Base-by-base conservation (phyloP, 495 filamentous ascomycete species). In the Tuber melanosporum region DNA sequence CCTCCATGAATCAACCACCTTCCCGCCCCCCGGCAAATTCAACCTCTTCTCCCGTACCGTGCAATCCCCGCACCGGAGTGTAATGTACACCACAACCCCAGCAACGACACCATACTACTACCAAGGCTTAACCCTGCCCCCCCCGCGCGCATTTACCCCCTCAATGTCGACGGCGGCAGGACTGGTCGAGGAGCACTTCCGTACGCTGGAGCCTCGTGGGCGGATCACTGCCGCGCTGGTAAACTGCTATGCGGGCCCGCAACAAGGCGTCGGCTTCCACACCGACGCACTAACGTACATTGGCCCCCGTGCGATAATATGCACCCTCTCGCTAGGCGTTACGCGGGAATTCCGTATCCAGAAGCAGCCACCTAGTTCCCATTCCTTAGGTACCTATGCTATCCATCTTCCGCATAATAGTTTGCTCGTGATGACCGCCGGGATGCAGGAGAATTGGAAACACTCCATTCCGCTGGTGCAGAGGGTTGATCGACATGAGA, bases 401-500 rank as follows among this genome's bases (percentile, higher is more conserved):
- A 93, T 99, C 74, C 93, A 95, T 82, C 89, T 98, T 0, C 94
- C 94, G 1, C 95, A 99, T 84, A 98, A 98, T 83, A 94, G 92
- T 0, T 87, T 99, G 2, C 86, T 99, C 0, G 86, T 98, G 7
- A 99, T 99, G 95, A 93, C 97, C 82, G 93, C 94, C 1, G 93
- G 95, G 76, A 93, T 92, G 91, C 91, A 93, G 80, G 91, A 93
- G 78, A 89, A 88, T 73, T 93, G 91, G 91, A 93, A 93, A 80
- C 91, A 94, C 82, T 89, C 87, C 76, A 92, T 99, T 70, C 85
- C 88, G 0, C 91, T 94, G 0, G 90, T 92, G 0, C 87, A 87
- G 74, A 87, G 90, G 4, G 91, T 97, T 71, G 91, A 92, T 74
- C 92, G 91, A 19, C 95, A 99, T 84, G 92, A 94, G 0, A 77